Base-by-base conservation (phyloP, 2,329 filamentous ascomycete species). In the Colletotrichum nymphaeae region DNA sequence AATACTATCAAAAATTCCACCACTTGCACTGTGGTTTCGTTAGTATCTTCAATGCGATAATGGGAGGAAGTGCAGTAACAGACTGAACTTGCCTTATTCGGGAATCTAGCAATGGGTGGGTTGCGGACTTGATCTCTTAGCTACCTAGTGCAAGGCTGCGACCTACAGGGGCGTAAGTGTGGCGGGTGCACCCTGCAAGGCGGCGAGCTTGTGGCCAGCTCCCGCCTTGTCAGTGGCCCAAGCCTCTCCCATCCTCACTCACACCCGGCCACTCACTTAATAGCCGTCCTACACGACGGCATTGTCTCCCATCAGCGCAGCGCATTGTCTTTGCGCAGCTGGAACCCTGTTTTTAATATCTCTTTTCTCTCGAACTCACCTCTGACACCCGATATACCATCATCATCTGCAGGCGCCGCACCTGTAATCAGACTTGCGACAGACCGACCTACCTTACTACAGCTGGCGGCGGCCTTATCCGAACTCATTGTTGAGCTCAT, bases 201-300 rank as follows among this genome's bases (percentile, higher is more conserved):
- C 71, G 71, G 67, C 71, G 62, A 42, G 60, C 26, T 71, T 66
- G 67, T 66, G 71, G 67, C 71, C 71, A 73, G 67, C 71, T 66
- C 67, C 71, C 28, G 67, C 71, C 71, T 71, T 71, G 71, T 73
- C 71, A 73, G 67, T 73, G 71, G 71, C 71, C 62, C 56, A 73
- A 63, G 67, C 60, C 71, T 73, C 70, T 62, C 71, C 35, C 35
- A 73, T 71, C 67, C 62, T 71, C 71, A 71, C 56, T 58, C 67
- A 73, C 46, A 59, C 55, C 60, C 35, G 67, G 67, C 60, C 56
- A 62, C 35, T 65, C 60, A 66, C 62, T 62, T 73, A 66, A 58
- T 70, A 73, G 63, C 70, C 35, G 66, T 49, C 59, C 67, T 66
- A 66, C 56, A 66, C 60, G 26, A 55, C 56, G 37, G 55, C 32